Evolutionary conservation across 805 yeast species (phyloP), one percentile per base, ranked within the genome.

Genomic region (Myxozyma kluyveri): DNA sequence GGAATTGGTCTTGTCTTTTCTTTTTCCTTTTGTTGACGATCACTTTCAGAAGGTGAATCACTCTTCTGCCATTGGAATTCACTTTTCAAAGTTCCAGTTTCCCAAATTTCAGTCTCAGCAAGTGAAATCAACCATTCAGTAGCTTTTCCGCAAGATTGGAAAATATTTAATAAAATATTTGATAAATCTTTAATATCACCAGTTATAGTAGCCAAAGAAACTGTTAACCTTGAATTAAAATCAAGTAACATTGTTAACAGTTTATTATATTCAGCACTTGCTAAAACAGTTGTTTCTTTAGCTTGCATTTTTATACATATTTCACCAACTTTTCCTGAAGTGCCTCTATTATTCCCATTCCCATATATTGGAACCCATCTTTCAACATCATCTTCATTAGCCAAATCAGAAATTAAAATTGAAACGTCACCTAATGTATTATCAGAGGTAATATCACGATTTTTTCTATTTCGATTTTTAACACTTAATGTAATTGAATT

Each of bases 101-200:
- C 61, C 12, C 48, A 53, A 40, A 88, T 72, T 65, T 89, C 97
- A 18, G 71, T 74, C 31, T 82, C 83, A 67, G 87, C 81, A 50
- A 90, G 69, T 0, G 82, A 75, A 50, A 76, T 75, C 57, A 91
- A 80, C 90, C 95, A 89, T 18, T 77, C 80, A 38, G 81, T 79
- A 59, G 86, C 93, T 43, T 74, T 74, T 5, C 81, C 80, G 35
- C 84, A 70, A 18, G 87, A 75, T 64, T 87, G 91, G 64, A 84
- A 88, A 14, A 88, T 78, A 62, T 87, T 90, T 46, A 88, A 68
- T 50, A 87, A 72, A 36, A 86, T 52, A 9, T 62, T 63, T 26
- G 69, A 51, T 12, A 66, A 54, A 14, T 62, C 59, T 32, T 61
- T 79, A 33, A 46, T 43, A 22, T 56, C 54, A 6, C 49, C 50